Base-by-base conservation (phyloP, 257 asterid genomes). In the Salvia rosmarinus region DNA sequence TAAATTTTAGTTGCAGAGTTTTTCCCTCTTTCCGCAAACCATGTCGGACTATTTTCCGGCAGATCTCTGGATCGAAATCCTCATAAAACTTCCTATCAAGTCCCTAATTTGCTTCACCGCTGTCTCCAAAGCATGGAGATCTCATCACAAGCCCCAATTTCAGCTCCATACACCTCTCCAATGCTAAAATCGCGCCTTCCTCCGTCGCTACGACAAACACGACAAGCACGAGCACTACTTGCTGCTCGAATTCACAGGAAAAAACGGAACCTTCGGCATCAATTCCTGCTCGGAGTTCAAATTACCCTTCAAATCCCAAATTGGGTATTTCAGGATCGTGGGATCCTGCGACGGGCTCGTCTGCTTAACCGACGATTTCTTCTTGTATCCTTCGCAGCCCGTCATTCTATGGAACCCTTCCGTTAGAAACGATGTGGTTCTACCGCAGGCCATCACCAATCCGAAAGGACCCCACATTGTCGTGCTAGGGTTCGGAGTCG, bases 301-400 rank as follows among this genome's bases (percentile, higher is more conserved):
- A 14, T 73, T 78, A 42, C 91, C 86, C 0, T 72, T 87, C 72
- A 70, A 67, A 72, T 72, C 80, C 40, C 60, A 39, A 58, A 37
- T 78, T 43, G 93, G 89, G 37, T 85, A 84, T 67, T 75, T 57
- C 82, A 78, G 95, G 56, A 58, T 84, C 3, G 89, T 90, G 50
- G 96, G 96, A 0, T 69, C 66, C 3, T 86, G 90, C 64, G 74
- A 82, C 13, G 96, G 96, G 25, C 71, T 89, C 9, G 57, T 89
- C 1, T 89, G 90, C 62, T 79, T 85, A 30, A 80, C 75, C 13
- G 83, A 87, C 37, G 90, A 87, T 75, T 69, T 71, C 58, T 77
- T 79, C 67, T 56, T 67, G n/a, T 40, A 43, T 30, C 63, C 77
- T 28, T 61, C 71, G 10, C 37, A 14, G 4, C 75, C 69, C 11